Base-by-base conservation (phyloP, 2,329 filamentous ascomycete genomes). In the Ascochyta fabae region DNA sequence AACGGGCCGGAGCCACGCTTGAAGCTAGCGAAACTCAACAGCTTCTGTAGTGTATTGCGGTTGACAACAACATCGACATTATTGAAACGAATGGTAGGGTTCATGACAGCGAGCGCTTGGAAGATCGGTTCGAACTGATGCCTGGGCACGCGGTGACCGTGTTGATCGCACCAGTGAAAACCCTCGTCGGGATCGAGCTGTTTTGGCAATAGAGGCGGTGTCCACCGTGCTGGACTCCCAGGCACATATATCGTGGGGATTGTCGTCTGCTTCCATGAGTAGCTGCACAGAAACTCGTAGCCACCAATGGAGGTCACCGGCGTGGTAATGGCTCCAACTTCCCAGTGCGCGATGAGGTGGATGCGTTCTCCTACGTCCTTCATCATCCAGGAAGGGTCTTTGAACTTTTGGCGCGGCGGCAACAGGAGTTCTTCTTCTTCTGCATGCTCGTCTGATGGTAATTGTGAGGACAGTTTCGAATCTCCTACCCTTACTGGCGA, bases 81-180 rank as follows among this genome's bases (percentile, higher is more conserved):
- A 2, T 26, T 26, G 24, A 26, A 26, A 8, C 24, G 24, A 2
- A 26, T 8, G 2, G 24, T 26, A 26, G 24, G 24, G 24, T 33
- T 58, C 54, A 60, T 58, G 2, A 53, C 24, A 3, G 47, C 41
- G 19, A 61, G 16, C 10, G 58, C 55, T 26, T 61, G 55, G 36
- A 61, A 50, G 9, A 49, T n/a, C 12, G 55, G 51, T 35, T 58
- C 55, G 23, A 58, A 58, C 26, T 56, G 44, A 22, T 48, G 31
- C 2, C 27, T 22, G 3, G 39, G 52, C 22, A 45, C 35, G 4
- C 34, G 33, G 27, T 49, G 9, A 16, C 39, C 44, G 15, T 49
- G 27, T 26, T 53, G 50, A 29, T 53, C 50, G 23, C 34, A 36
- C 45, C 52, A 49, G 31, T 54, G 40, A 8, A 6, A 34, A 6